These are phyloP conservation scores for Coemansia aciculifera DNA, from an alignment of 192 early-diverging fungal genomes.

Conservation along the genomic window DNA sequence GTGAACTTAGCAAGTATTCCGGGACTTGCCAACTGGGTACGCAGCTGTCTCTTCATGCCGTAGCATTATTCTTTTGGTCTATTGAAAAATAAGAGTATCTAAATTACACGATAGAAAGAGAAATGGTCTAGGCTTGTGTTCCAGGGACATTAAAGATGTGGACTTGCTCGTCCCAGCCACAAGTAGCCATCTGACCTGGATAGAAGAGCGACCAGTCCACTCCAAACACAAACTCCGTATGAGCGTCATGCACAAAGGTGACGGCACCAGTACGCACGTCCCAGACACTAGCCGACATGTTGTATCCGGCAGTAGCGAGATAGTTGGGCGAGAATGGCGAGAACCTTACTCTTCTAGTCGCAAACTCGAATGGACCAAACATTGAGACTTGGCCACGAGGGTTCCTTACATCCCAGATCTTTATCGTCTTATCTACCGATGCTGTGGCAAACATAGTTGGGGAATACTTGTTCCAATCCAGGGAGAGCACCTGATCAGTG, in stretches of 20 bases:
- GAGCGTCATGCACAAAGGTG: constrained; percentile 75
- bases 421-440: constrained; percentile 84
- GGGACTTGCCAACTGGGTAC: constrained; percentile 48
- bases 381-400: constrained; percentile 70
- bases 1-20: constrained; percentile 42
- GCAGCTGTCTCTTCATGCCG: constrained; percentile 16
- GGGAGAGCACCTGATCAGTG: constrained; percentile 78
- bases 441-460: constrained; percentile 82
- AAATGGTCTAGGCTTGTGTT: not conserved
- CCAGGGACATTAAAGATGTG: constrained; percentile 59
- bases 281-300: constrained; percentile 97
- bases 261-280: constrained; percentile 61
- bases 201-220: constrained; percentile 90
- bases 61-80: not conserved
- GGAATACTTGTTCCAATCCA: constrained; percentile 99
- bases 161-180: constrained; percentile 93
- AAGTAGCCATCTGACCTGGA: constrained; percentile 86
- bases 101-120: not conserved
- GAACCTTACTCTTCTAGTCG: constrained; percentile 88
- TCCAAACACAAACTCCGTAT: constrained; percentile 96
- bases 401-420: constrained; percentile 89
- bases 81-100: not conserved
- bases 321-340: constrained; percentile 85
- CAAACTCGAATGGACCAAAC: constrained; percentile 88
- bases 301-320: constrained; percentile 84